Conservation (phyloP, 768 basidiomycete species). For the Lactarius tabidus region DNA sequence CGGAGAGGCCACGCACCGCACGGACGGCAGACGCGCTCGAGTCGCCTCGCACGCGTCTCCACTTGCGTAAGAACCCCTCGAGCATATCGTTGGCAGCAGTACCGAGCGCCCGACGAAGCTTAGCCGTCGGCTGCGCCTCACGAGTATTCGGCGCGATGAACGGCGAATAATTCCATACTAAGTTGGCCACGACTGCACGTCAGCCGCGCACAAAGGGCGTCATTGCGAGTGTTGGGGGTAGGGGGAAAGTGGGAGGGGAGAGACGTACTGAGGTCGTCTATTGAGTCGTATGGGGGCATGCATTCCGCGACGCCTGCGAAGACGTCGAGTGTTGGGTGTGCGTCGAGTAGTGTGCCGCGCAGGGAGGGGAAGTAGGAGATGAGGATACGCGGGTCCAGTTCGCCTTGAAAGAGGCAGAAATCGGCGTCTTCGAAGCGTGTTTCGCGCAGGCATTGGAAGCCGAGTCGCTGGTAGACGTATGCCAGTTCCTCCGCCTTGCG, state of each 20-base stretch:
- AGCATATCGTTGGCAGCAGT: conserved; percentile 75
- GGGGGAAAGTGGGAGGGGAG: conserved; percentile 17
- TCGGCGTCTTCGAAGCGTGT: conserved; percentile 84
- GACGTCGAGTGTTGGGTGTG: conserved; percentile 57
- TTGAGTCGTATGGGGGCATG: conserved; percentile 61
- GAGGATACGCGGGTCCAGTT: conserved; percentile 79
- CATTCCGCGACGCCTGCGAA: conserved; percentile 72
- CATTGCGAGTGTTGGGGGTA: conserved; percentile 26
- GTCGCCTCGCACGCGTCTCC: conserved; percentile 44
- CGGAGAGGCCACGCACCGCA: conserved; percentile 26
- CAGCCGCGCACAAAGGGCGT: conserved; percentile 55
- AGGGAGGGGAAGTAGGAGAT: conserved; percentile 77
- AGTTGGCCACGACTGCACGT: conserved; percentile 76
- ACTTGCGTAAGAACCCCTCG: conserved; percentile 59
- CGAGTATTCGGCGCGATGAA: conserved; percentile 70
- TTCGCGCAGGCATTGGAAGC: conserved; percentile 71
- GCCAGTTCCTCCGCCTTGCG: conserved; percentile 62
- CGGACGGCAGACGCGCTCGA: conserved; percentile 29
- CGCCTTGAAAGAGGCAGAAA: conserved; percentile 69
- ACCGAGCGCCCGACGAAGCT: conserved; percentile 59
- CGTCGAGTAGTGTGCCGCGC: conserved; percentile 56
- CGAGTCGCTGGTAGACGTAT: conserved; percentile 79
- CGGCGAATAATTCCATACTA: conserved; percentile 91
- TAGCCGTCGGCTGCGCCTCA: conserved; percentile 64
- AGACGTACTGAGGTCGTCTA: conserved; percentile 86